phyloP scores from a whole-genome alignment of 768 basidiomycete species.

The Rhizopogon roseolus region DNA sequence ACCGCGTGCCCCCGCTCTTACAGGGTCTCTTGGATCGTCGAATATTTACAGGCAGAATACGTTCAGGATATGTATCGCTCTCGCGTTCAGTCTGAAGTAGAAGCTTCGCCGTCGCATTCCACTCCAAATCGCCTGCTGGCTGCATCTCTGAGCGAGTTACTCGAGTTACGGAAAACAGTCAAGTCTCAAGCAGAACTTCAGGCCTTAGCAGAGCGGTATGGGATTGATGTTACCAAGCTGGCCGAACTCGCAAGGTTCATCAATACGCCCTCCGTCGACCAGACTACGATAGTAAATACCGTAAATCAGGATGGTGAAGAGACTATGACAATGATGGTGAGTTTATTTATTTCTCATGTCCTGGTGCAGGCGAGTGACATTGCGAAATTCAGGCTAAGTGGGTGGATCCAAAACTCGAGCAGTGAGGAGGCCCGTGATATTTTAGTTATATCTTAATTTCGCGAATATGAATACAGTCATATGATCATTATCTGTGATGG shows the following conservation, averaged over 20 bases:
- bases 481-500: background rate
- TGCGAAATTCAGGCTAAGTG: constrained; percentile 19
- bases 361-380: background rate
- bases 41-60: constrained; percentile 18
- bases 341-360: constrained; percentile 11
- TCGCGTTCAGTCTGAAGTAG: constrained; percentile 49
- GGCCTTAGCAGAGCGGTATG: constrained; percentile 48
- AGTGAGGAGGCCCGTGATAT: background rate
- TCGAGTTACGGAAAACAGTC: constrained; percentile 58
- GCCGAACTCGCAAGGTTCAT: constrained; percentile 51
- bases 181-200: constrained; percentile 38
- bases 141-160: constrained; percentile 45
- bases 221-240: constrained; percentile 48
- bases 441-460: background rate
- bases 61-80: constrained; percentile 46
- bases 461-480: too few species aligned
- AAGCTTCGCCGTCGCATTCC: constrained; percentile 38
- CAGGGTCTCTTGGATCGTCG: background rate
- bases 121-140: constrained; percentile 54
- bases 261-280: constrained; percentile 59
- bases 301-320: constrained; percentile 56
- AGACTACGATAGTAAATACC: constrained; percentile 36
- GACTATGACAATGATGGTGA: constrained; percentile 43
- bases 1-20: background rate
- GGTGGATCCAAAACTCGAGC: constrained; percentile 16